Evolutionary conservation across 1,284 basidiomycete species (phyloP), one percentile per base, ranked within the genome.

Genomic region (Cutaneotrichosporon sp.): DNA sequence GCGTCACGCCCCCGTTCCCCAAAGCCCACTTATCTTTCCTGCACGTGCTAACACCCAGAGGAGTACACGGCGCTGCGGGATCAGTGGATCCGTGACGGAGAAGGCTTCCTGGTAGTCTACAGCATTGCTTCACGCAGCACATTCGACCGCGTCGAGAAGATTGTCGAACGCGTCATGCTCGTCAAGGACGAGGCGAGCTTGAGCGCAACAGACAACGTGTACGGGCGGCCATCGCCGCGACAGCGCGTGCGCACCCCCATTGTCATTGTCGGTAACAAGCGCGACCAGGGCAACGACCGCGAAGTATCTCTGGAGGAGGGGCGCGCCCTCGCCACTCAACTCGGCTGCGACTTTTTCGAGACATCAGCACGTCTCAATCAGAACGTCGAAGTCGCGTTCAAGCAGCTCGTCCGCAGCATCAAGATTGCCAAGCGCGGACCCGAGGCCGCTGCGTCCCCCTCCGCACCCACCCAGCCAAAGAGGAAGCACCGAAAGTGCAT

Each of bases 41-140:
- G 13, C 38, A 10, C 34, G 11, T 36, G 47, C 60, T 65, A 57
- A 62, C 64, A 58, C 49, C 63, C 79, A 94, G 92, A 95, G 89
- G 92, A 95, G 80, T 95, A 94, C 76, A 95, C 93, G 61, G 97
- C 97, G 40, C 86, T 99, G 77, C 89, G 97, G 70, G 96, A 99
- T 84, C 96, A 99, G 81, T 99, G 97, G 92, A 97, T 99, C 72
- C 87, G 91, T 91, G 97, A 98, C 80, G 96, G 97, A 68, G 94
- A 99, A 83, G 97, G 96, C 11, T 99, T 99, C 82, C 90, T 99
- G 69, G 87, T 99, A 64, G 97, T 99, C 64, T 99, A 99, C 83
- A 97, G 93, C 60, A 97, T 99, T 79, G 92, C 94, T 61, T 95
- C 93, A 53, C 87, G 93, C 76, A 88, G 89, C 72, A 95, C 94